phyloP scores from a whole-genome alignment of 2,329 filamentous ascomycete species.

The Davidsoniella eucalypti region DNA sequence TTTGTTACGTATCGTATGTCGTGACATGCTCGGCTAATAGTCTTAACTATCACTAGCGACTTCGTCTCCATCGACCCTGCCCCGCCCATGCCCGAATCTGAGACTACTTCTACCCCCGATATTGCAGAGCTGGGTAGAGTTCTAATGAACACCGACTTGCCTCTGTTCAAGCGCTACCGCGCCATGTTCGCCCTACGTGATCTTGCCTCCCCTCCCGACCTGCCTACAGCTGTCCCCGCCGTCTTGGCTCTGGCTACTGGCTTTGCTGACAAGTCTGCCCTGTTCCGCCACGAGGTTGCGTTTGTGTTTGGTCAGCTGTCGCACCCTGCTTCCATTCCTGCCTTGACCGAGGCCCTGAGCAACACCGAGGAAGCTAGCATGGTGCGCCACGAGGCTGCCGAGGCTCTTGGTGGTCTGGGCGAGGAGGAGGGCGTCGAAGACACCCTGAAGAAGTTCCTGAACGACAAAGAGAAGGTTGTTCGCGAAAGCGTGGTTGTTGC shows the following conservation, averaged over 20 bases:
- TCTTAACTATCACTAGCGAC: constrained; percentile 42
- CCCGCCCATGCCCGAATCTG: constrained; percentile 56
- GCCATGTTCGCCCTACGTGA: constrained; percentile 97
- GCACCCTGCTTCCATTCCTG: constrained; percentile 91
- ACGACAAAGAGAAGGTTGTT: constrained; percentile 86
- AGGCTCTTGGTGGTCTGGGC: constrained; percentile 84
- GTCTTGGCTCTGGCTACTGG: constrained; percentile 74
- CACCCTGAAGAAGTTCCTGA: constrained; percentile 61
- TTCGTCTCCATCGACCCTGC: constrained; percentile 94
- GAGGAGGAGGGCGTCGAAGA: constrained; percentile 89
- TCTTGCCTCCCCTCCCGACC: constrained; percentile 79
- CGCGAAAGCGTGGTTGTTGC: constrained; percentile 90
- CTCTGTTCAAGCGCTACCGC: constrained; percentile 84
- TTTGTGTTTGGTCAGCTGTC: constrained; percentile 96
- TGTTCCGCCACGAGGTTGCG: constrained; percentile 95
- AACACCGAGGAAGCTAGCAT: constrained; percentile 76
- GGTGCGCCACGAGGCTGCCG: constrained; percentile 94
- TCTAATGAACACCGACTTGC: constrained; percentile 60
- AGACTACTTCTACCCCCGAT: constrained; percentile 32
- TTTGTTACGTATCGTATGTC: not conserved
- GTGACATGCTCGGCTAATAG: constrained; percentile 3
- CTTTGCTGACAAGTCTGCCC: constrained; percentile 67
- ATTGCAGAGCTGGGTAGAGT: constrained; percentile 60
- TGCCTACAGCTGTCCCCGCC: constrained; percentile 77
- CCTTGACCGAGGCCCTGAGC: constrained; percentile 61